Conservation (phyloP, 2,329 filamentous ascomycete species). For the Coccinonectria pachysandricola region DNA sequence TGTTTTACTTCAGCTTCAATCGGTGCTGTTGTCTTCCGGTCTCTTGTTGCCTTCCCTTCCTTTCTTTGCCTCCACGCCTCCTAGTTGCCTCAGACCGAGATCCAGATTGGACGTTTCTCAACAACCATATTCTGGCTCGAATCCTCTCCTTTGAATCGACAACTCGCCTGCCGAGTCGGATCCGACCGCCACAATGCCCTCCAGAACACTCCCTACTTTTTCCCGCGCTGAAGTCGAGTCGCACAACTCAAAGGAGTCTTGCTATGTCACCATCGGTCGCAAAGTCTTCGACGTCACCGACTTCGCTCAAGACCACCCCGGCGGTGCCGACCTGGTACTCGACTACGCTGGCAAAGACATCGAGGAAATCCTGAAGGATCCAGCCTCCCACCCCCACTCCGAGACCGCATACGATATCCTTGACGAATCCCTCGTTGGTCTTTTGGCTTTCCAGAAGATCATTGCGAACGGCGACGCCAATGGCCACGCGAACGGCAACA, state of each 20-base stretch:
- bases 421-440: slow-evolving; percentile 77
- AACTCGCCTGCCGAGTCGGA: no score
- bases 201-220: slow-evolving; percentile 72
- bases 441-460: slow-evolving; percentile 53
- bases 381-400: slow-evolving; percentile 72
- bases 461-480: slow-evolving; percentile 25
- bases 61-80: no score
- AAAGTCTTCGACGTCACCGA: slow-evolving; percentile 94
- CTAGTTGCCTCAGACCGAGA: no score
- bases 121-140: no score
- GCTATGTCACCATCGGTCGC: slow-evolving; percentile 81
- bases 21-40: slow-evolving; percentile 2
- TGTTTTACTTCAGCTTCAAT: slow-evolving; percentile 4
- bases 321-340: slow-evolving; percentile 77
- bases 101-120: no score
- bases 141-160: no score
- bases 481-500: slow-evolving; percentile 19
- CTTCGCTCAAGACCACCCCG: slow-evolving; percentile 84
- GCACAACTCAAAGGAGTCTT: slow-evolving; percentile 72
- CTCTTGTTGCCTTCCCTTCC: no score
- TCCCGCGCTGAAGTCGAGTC: slow-evolving; percentile 68
- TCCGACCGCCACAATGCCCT: slow-evolving; percentile 49
- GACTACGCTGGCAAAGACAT: slow-evolving; percentile 88
- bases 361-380: slow-evolving; percentile 69
- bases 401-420: slow-evolving; percentile 94